These are phyloP conservation scores for Viola odorata DNA, from an alignment of 345 rosid species.

Conservation along the genomic window DNA sequence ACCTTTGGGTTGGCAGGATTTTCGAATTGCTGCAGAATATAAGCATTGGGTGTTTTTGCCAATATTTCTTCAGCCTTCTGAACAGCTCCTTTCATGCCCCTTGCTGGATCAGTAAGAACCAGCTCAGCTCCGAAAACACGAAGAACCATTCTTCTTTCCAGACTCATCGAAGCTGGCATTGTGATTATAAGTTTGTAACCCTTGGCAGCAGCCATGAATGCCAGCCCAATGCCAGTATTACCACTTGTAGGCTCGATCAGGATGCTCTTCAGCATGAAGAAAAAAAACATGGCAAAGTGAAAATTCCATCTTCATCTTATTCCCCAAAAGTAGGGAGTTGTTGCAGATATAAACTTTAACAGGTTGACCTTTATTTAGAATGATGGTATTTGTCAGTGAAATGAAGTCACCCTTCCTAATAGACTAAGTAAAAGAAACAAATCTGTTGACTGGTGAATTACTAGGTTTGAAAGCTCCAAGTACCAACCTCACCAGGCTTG, in stretches of 20 bases:
- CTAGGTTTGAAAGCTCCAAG: slow-evolving; percentile 3
- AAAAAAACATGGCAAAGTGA: slow-evolving; percentile 9
- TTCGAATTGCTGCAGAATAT: slow-evolving; percentile 62
- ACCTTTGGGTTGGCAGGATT: slow-evolving; percentile 76
- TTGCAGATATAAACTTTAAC: too few relatives aligned
- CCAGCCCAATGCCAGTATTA: slow-evolving; percentile 68
- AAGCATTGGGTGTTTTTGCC: slow-evolving; percentile 56
- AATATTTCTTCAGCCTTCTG: slow-evolving; percentile 62
- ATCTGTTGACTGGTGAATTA: neutral
- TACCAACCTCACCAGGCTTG: slow-evolving; percentile 58
- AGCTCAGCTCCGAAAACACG: slow-evolving; percentile 76
- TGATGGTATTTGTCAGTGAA: too few relatives aligned
- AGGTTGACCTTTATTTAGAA: too few relatives aligned
- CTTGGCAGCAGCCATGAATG: slow-evolving; percentile 72
- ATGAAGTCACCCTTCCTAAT: too few relatives aligned
- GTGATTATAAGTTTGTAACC: slow-evolving; percentile 65
- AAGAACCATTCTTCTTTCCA: slow-evolving; percentile 80
- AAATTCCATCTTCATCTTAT: neutral
- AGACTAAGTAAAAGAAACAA: neutral
- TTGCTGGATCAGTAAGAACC: slow-evolving; percentile 63
- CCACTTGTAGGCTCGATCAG: slow-evolving; percentile 74
- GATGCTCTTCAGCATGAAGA: slow-evolving; percentile 43
- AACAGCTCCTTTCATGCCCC: slow-evolving; percentile 65
- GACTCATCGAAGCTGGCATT: slow-evolving; percentile 81
- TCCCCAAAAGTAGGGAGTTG: neutral